These are phyloP conservation scores for Penicillium pulvis DNA, from an alignment of 495 filamentous ascomycete genomes.

Conservation along the genomic window DNA sequence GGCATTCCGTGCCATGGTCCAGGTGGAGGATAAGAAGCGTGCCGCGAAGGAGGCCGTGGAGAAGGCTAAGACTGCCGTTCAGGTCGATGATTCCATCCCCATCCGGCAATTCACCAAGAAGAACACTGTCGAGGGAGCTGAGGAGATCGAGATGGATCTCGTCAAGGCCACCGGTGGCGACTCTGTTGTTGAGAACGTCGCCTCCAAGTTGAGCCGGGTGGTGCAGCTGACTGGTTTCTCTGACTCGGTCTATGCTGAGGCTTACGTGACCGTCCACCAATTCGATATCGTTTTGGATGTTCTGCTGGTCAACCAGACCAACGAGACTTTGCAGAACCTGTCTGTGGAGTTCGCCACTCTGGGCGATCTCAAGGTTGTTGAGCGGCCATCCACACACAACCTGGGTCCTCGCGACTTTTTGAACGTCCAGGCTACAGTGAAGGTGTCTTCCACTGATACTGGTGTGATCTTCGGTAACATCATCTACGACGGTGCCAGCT, in stretches of 20 bases:
- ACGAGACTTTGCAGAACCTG: constrained; percentile 94
- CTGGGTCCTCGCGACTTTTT: constrained; percentile 93
- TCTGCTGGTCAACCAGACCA: constrained; percentile 95
- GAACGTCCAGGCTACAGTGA: constrained; percentile 98
- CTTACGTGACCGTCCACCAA: constrained; percentile 97
- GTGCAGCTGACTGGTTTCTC: constrained; percentile 99
- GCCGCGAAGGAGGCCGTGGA: constrained; percentile 86
- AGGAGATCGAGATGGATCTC: constrained; percentile 86
- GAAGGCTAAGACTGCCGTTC: constrained; percentile 90
- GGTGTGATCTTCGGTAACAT: constrained; percentile 99
- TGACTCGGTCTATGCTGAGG: constrained; percentile 96
- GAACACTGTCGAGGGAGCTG: constrained; percentile 77
- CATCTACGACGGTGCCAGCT: constrained; percentile 94
- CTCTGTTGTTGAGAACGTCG: constrained; percentile 76
- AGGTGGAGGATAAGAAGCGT: constrained; percentile 96
- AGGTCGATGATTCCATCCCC: constrained; percentile 90
- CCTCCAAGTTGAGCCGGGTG: constrained; percentile 92
- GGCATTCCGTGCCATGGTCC: constrained; percentile 97
- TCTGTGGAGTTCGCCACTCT: constrained; percentile 97
- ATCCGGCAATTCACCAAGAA: constrained; percentile 95
- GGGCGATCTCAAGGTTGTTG: constrained; percentile 97
- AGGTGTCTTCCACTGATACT: constrained; percentile 97
- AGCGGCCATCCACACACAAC: constrained; percentile 94
- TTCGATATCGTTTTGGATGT: constrained; percentile 99
- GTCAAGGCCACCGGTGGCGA: constrained; percentile 95